Conservation (phyloP, 2,329 filamentous ascomycete genomes). For the Alternaria dauci region DNA sequence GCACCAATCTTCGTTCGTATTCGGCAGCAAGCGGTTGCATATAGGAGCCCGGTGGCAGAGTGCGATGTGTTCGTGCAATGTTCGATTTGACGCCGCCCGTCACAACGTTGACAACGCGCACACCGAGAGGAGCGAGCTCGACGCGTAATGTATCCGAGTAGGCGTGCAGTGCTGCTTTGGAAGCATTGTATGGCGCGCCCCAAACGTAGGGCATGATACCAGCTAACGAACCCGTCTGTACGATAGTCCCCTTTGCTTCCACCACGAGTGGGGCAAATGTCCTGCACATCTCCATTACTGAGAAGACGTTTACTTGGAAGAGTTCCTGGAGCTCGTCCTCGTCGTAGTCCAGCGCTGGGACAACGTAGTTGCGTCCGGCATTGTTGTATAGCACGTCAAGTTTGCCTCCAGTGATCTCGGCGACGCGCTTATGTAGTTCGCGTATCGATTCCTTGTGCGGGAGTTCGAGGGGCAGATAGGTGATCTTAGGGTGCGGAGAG, state of each 20-base stretch:
- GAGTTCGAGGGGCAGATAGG: conserved; percentile 64
- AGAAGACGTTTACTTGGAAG: conserved; percentile 61
- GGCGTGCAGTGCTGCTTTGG: conserved; percentile 66
- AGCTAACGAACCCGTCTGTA: conserved; percentile 57
- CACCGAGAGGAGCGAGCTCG: conserved; percentile 62
- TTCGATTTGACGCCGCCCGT: conserved; percentile 69
- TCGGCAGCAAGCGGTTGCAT: conserved; percentile 62
- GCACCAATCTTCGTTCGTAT: conserved; percentile 60
- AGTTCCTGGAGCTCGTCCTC: conserved; percentile 39
- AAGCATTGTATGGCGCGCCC: conserved; percentile 63
- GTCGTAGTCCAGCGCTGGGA: conserved; percentile 65
- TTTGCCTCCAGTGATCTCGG: conserved; percentile 56
- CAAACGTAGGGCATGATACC: conserved; percentile 50
- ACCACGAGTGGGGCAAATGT: conserved; percentile 64
- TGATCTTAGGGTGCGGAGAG: conserved; percentile 60
- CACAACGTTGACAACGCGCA: conserved; percentile 59
- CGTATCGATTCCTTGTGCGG: conserved; percentile 60
- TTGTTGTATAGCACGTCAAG: conserved; percentile 69
- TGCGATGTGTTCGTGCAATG: conserved; percentile 63
- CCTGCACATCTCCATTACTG: conserved; percentile 66
- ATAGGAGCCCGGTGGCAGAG: conserved; percentile 58
- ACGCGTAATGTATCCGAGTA: conserved; percentile 67
- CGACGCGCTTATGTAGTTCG: conserved; percentile 57
- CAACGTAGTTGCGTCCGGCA: conserved; percentile 64
- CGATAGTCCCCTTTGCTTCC: conserved; percentile 55